Evolutionary conservation across 306 rosid genomes (phyloP), one percentile per base, ranked within the genome.

Genomic region (Alnus glutinosa): DNA sequence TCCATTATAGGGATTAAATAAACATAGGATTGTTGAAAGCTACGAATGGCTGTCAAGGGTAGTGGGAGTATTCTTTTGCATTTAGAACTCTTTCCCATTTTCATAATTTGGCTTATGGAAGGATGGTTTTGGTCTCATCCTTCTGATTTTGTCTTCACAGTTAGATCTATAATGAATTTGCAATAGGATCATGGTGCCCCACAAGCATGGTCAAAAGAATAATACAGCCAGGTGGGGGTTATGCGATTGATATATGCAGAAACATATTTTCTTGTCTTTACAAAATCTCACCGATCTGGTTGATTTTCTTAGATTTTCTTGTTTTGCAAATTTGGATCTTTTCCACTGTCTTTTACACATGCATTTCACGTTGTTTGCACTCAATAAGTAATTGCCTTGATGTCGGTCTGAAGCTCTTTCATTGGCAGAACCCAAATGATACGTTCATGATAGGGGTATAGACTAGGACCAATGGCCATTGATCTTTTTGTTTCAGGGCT

Each of bases 81-180:
- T 76, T 78, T 47, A 76, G 79, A 85, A 78, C 83, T 75, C 77
- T 61, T 79, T 81, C 85, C 88, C 80, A 69, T 87, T 83, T 86
- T 85, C 64, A 47, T 73, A 55, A 36, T 74, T 72, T 83, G 46
- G 77, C 71, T 48, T 81, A 68, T 82, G 58, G 77, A 81, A 75
- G 97, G 97, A 82, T 92, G 90, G 93, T 92, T 90, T 94, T 92
- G 93, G 79, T 85, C 80, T 82, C 91, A 92, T 92, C 93, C 93
- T 84, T 80, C 54, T 75, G 9, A 59, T 57, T 75, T 62, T 75
- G 71, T 75, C 19, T 76, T 76, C 78, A 71, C 85, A 80, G 92
- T 67, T 88, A 86, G 96, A 79, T 78, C 46, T 66, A 77, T 78
- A 82, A 80, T 85, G 84, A 79, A 79, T 88, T 82, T 75, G 81